Conservation (phyloP, 495 filamentous ascomycete species). For the Penicillium bovifimosum region DNA sequence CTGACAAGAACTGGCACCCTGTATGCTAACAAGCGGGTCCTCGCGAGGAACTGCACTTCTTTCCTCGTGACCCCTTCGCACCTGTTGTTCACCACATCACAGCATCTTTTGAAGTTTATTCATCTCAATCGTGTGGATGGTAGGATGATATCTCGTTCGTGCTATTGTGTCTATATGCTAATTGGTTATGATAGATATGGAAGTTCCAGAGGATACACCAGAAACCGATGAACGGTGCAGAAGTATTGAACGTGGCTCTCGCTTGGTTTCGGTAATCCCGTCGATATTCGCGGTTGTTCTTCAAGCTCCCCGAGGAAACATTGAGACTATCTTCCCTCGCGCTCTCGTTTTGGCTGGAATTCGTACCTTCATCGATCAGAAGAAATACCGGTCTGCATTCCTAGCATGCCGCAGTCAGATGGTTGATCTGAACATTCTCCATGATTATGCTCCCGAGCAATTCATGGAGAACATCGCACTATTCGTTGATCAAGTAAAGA, state of each 20-base stretch:
- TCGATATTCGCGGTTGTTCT: constrained; percentile 74
- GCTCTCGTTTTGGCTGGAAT: constrained; percentile 89
- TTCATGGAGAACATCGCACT: constrained; percentile 70
- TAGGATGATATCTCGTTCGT: constrained; percentile 29
- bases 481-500: constrained; percentile 84
- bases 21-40: constrained; percentile 65
- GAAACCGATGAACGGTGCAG: constrained; percentile 89
- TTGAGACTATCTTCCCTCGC: constrained; percentile 91
- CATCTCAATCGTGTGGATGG: constrained; percentile 66
- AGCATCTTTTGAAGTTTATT: constrained; percentile 88
- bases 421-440: constrained; percentile 97
- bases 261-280: constrained; percentile 84
- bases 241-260: constrained; percentile 83
- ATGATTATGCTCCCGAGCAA: constrained; percentile 79
- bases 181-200: constrained; percentile 49
- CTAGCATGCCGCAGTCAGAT: constrained; percentile 82
- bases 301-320: constrained; percentile 91
- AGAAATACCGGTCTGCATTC: constrained; percentile 80
- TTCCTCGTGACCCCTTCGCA: constrained; percentile 77
- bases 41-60: constrained; percentile 85
- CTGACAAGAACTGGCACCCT: constrained; percentile 70
- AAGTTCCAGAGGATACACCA: constrained; percentile 80
- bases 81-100: constrained; percentile 84
- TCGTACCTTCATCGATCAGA: constrained; percentile 66
- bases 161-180: background rate